Evolutionary conservation across 2,329 filamentous ascomycete species (phyloP).

Genomic region (Aspergillus neoniger): DNA sequence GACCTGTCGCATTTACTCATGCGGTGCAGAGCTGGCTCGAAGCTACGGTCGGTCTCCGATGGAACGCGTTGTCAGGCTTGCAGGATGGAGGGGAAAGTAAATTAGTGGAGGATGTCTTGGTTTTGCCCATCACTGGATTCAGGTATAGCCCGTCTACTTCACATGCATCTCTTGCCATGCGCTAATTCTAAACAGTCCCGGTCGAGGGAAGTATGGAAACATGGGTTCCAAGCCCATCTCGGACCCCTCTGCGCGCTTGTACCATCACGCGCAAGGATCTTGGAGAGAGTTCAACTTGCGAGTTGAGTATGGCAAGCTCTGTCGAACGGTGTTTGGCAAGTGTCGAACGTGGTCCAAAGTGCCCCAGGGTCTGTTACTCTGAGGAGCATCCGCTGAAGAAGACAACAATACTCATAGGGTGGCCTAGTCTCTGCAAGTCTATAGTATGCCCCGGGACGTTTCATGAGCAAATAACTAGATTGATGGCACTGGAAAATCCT

Average conservation of each 20-base stretch:
- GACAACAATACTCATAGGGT: background rate
- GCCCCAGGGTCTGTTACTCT: background rate
- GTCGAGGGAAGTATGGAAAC: constrained; percentile 31
- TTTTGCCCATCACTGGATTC: constrained; percentile 39
- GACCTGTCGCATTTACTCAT: constrained; percentile 34
- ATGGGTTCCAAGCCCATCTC: constrained; percentile 37
- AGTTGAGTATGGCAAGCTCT: constrained; percentile 35
- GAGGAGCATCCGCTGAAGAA: background rate
- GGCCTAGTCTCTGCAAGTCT: background rate
- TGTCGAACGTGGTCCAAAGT: constrained; percentile 35
- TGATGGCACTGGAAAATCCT: constrained; percentile 12
- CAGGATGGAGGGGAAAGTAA: constrained; percentile 33
- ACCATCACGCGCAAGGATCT: constrained; percentile 34
- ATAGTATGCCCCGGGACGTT: background rate
- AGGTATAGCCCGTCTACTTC: constrained; percentile 21
- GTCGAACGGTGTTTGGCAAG: constrained; percentile 34
- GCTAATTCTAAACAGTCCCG: constrained; percentile 21
- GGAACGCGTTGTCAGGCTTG: constrained; percentile 35
- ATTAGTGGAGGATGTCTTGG: constrained; percentile 32
- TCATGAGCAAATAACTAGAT: background rate
- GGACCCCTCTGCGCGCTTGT: constrained; percentile 31
- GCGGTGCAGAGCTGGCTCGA: constrained; percentile 28
- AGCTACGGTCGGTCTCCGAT: constrained; percentile 27
- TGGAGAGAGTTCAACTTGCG: constrained; percentile 31
- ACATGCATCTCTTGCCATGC: too few relatives aligned